Base-by-base conservation (phyloP, 768 basidiomycete species). In the Lentinula sp. region DNA sequence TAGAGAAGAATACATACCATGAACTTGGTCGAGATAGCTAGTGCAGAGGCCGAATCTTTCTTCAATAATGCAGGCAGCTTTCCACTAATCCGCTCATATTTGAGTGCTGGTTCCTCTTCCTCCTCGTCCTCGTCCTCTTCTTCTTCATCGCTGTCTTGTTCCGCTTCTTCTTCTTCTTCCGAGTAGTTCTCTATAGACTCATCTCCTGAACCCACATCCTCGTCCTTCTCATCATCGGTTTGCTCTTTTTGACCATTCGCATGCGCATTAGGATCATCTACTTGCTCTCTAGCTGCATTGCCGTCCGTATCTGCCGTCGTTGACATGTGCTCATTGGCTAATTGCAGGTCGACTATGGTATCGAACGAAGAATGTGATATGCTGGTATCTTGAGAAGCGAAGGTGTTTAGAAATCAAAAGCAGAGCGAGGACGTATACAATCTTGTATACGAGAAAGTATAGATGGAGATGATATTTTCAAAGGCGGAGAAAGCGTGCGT, bases 81-180 rank as follows among this genome's bases (percentile, higher is more conserved):
- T 1, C 92, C 91, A 23, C 81, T 81, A 58, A 97, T 81, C 48
- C 89, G 85, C 65, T 91, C 87, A 69, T 98, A 98, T 71, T 98
- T 98, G 67, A 98, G 79, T 0, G 89, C 83, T 39, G 91, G 95
- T 75, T 96, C 95, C 18, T 95, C 92, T 31, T 95, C 93, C 1
- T 94, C 94, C 0, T 87, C 88, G 0, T 86, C 86, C 0, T 85
- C 86, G 0, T 82, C 82, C 0, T 79, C 80, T 0, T 80, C 85
- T 1, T 74, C 78, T 0, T 74, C 76, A 0, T 73, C 74, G 0
- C 69, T 72, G 0, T 69, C 66, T 13, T 62, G 65, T 1, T 64
- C 66, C 11, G 57, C 61, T 5, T 63, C 66, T 11, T 67, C 70
- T 2, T 63, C 60, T 16, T 11, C 48, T 16, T 11, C 48, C 31